Evolutionary conservation across 2,329 filamentous ascomycete species (phyloP).

Genomic region (Sporothrix pseudoabietina): DNA sequence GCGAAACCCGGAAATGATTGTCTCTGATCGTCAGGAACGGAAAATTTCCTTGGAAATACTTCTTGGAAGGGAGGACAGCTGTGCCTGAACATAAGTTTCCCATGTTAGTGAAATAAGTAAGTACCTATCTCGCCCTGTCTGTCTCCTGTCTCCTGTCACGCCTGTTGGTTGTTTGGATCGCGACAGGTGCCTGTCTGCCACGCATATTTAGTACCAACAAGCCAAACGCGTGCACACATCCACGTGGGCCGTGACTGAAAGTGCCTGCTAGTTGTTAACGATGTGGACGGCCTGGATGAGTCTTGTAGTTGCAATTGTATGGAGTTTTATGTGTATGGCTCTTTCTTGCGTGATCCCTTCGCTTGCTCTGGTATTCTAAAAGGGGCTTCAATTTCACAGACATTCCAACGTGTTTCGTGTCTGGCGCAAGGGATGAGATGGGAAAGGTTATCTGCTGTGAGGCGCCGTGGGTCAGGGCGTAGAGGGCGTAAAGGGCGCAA

Average conservation of each 20-base stretch:
- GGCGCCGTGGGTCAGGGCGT: not conserved
- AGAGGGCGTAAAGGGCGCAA: not conserved
- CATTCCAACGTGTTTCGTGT: not conserved
- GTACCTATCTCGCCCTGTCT: not conserved
- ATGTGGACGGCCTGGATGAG: not conserved
- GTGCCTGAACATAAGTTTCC: not conserved
- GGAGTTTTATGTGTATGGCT: not conserved
- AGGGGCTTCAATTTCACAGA: not conserved
- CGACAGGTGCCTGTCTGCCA: not conserved
- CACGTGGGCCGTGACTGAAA: not conserved
- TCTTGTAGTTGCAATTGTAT: not conserved
- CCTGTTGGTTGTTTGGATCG: not conserved
- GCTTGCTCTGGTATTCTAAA: not conserved
- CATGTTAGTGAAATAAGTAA: not conserved
- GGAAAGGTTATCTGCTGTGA: not conserved
- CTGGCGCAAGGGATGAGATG: not conserved
- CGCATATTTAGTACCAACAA: not conserved
- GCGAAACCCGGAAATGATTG: not conserved
- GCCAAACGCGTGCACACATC: not conserved
- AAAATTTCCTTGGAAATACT: not conserved
- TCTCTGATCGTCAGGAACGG: constrained; percentile 2
- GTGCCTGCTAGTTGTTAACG: not conserved
- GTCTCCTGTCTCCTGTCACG: not conserved
- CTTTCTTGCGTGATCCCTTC: not conserved
- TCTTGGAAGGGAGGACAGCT: not conserved